Percentiles rank a stretch among this genome's conserved stretches.
phyloP scores from a whole-genome alignment of 179 eudicot species.

The Silene noctiflora region DNA sequence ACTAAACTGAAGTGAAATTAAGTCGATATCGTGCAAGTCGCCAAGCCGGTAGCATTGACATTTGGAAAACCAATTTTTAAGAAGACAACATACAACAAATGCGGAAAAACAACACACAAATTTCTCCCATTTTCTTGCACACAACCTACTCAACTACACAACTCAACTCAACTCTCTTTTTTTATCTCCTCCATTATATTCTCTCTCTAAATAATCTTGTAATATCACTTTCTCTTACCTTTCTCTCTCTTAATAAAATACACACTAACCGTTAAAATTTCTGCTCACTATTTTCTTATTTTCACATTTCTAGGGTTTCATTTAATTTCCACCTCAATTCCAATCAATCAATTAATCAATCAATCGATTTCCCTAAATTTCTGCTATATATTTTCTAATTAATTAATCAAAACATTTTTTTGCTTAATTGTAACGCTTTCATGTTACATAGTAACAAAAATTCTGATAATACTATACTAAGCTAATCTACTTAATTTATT shows the following conservation, averaged over 20 bases:
- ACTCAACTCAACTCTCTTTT: not conserved
- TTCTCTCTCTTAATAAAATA: not conserved
- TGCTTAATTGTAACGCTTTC: slow-evolving; percentile 16
- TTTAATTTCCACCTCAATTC: not conserved
- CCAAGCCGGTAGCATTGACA: not conserved
- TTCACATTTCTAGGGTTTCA: slow-evolving; percentile 31
- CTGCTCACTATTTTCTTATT: not conserved
- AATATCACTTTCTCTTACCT: not conserved
- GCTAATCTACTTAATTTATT: slow-evolving; percentile 11
- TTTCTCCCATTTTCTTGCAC: not conserved
- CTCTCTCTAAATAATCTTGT: not conserved
- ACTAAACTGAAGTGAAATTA: too few relatives aligned
- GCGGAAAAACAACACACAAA: not conserved
- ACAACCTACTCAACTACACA: not conserved
- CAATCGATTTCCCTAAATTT: slow-evolving; percentile 3
- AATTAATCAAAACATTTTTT: not conserved
- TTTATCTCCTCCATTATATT: too few relatives aligned
- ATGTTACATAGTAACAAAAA: slow-evolving; percentile 9
- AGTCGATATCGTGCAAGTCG: not conserved
- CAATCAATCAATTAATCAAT: slow-evolving; percentile 10
- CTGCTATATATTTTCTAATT: not conserved
- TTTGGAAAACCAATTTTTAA: not conserved
- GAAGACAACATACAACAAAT: not conserved
- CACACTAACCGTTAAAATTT: not conserved
- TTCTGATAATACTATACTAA: not conserved